Percentiles rank a stretch among this genome's conserved stretches.
Conservation (phyloP, 225 moss, liverwort and hornwort genomes). For the Polytrichum formosum region DNA sequence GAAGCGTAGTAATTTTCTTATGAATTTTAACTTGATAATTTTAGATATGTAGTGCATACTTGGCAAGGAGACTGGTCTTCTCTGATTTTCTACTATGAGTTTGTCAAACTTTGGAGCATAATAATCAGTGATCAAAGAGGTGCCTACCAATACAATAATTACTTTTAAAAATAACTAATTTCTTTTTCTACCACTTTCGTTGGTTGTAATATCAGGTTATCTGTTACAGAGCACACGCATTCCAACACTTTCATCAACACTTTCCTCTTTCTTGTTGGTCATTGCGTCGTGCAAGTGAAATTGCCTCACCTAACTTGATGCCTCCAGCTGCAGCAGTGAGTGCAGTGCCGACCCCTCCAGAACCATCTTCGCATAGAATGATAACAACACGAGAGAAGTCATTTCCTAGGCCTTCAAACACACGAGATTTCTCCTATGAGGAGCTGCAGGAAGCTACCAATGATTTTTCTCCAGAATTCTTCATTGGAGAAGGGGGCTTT, state of each 20-base stretch:
- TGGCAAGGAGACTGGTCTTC: too few relatives aligned
- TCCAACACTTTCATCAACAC: background rate
- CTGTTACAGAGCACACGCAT: too few relatives aligned
- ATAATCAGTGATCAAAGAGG: too few relatives aligned
- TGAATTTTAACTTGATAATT: too few relatives aligned
- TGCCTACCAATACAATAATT: too few relatives aligned
- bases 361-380: slow-evolving; percentile 70
- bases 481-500: slow-evolving; percentile 93
- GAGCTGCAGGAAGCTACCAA: slow-evolving; percentile 86
- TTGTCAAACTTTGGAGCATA: too few relatives aligned
- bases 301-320: slow-evolving; percentile 8
- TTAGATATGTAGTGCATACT: too few relatives aligned
- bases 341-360: slow-evolving; percentile 60
- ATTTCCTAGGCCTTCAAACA: slow-evolving; percentile 65
- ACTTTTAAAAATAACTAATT: too few relatives aligned
- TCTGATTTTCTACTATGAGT: too few relatives aligned
- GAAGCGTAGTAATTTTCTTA: too few relatives aligned
- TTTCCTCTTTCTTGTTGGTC: background rate
- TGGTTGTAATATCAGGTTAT: too few relatives aligned
- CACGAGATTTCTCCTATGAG: slow-evolving; percentile 74
- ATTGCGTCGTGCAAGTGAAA: background rate
- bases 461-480: slow-evolving; percentile 70
- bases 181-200: too few relatives aligned
- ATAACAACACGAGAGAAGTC: slow-evolving; percentile 57
- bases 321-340: slow-evolving; percentile 48